These are phyloP conservation scores for Dioscorea zingiberensis DNA, from an alignment of 106 monocot genomes.

Conservation along the genomic window DNA sequence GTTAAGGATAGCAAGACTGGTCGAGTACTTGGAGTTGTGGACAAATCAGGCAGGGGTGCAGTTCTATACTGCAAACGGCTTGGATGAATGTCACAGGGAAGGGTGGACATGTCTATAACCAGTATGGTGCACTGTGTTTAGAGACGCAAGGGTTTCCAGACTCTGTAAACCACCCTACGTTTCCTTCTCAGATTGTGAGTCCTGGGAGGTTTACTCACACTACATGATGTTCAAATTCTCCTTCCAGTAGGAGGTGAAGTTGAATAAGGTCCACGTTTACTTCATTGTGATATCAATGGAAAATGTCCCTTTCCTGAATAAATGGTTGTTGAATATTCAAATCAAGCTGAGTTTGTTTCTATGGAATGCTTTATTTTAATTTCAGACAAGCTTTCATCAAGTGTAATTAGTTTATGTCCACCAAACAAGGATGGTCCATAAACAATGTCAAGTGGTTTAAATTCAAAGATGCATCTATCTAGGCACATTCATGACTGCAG, in stretches of 20 bases:
- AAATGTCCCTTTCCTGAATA: no score
- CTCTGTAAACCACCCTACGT: constrained; percentile 62
- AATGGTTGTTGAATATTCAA: no score
- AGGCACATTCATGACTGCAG: no score
- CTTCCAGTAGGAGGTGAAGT: neutral
- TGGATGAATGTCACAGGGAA: constrained; percentile 53
- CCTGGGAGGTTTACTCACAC: constrained; percentile 69
- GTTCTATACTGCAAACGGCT: constrained; percentile 66
- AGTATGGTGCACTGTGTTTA: constrained; percentile 50
- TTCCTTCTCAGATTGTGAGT: constrained; percentile 65
- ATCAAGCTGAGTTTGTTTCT: no score
- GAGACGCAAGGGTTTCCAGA: constrained; percentile 89
- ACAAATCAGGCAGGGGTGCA: constrained; percentile 74
- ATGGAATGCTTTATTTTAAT: no score
- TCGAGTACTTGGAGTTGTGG: constrained; percentile 55
- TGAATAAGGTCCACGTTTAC: no score
- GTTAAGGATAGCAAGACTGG: constrained; percentile 41
- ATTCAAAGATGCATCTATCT: no score
- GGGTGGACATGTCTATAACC: constrained; percentile 33
- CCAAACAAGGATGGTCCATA: no score
- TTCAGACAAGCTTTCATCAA: no score
- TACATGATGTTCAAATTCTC: constrained; percentile 74
- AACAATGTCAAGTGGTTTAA: no score
- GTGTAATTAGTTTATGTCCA: no score
- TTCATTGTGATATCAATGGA: no score